phyloP scores from a whole-genome alignment of 164 flowering plant species.

The Chimonanthus salicifolius region DNA sequence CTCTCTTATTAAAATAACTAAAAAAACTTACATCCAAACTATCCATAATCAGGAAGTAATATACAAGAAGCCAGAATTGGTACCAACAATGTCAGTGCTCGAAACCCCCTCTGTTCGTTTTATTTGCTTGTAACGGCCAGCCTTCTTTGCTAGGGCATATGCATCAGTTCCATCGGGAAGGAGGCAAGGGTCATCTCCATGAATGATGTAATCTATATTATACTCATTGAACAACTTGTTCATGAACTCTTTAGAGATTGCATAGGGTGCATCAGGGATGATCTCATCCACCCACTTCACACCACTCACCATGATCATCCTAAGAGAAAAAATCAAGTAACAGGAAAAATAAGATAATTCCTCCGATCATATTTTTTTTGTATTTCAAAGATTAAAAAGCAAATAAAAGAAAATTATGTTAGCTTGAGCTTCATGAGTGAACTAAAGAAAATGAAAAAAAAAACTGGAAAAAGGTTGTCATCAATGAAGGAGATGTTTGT shows the following conservation, averaged over 20 bases:
- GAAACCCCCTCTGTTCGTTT: constrained; percentile 99
- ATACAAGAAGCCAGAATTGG: not conserved
- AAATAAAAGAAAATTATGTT: too few relatives aligned
- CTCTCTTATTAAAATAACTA: too few relatives aligned
- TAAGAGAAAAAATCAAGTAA: constrained; percentile 4
- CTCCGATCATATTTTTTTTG: too few relatives aligned
- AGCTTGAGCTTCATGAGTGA: too few relatives aligned
- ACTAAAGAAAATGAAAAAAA: too few relatives aligned
- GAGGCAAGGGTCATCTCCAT: constrained; percentile 98
- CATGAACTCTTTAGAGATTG: constrained; percentile 93
- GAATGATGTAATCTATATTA: constrained; percentile 89
- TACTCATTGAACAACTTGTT: constrained; percentile 73
- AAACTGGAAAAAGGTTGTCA: too few relatives aligned
- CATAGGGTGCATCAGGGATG: constrained; percentile 95
- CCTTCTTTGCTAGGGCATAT: constrained; percentile 95
- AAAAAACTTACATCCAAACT: too few relatives aligned
- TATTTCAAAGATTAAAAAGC: too few relatives aligned
- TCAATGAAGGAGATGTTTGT: too few relatives aligned
- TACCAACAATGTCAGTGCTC: constrained; percentile 99
- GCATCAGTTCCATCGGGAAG: constrained; percentile 99
- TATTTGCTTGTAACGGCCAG: constrained; percentile 96
- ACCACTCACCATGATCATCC: constrained; percentile 90
- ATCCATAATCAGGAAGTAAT: too few relatives aligned
- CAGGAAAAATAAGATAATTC: too few relatives aligned
- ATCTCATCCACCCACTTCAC: constrained; percentile 99